Evolutionary conservation across 2,329 filamentous ascomycete genomes (phyloP), one percentile per base, ranked within the genome.

Genomic region (Fusarium pilosicola): DNA sequence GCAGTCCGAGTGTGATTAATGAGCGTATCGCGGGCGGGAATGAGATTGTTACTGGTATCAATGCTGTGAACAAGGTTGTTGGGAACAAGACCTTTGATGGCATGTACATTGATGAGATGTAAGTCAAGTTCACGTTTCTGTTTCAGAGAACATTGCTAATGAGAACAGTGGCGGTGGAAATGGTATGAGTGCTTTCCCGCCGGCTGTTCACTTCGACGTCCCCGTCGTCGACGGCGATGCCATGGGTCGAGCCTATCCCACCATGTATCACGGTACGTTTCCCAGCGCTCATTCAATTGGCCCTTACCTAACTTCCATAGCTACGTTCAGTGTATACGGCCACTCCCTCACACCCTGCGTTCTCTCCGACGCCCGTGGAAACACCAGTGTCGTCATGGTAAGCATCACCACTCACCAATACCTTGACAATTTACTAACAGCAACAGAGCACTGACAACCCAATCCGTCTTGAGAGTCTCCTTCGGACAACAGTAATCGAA

Each of bases 1-100:
- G 85, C 7, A 84, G 83, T 39, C 83, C 83, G 0, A 84, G 81
- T 26, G 83, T 84, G 15, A 81, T 82, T 45, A 82, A 82, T 39
- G 83, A 84, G 73, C 78, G 81, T 1, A 77, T 84, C 3, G 78
- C 79, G 2, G 77, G 77, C 3, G 83, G 83, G 8, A 81, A 74
- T 22, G 83, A 84, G 68, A 83, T 84, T 28, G 74, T 79, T 26
- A 75, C 72, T 7, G 83, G 81, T 2, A 82, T 84, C 49, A 79
- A 84, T 45, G 81, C 80, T 6, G 69, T 82, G 4, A 80, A 78
- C 18, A 81, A 78, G 48, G 77, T 83, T 15, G 56, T 80, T 28
- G 80, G 80, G 7, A 76, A 79, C 17, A 74, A 78, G n/a, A 70
- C 76, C 0, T 79, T 84, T 41, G 70, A 82, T 32, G 82, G 78